These are phyloP conservation scores for Helicostylum pulchrum DNA, from an alignment of 192 early-diverging fungal species.

Conservation along the genomic window DNA sequence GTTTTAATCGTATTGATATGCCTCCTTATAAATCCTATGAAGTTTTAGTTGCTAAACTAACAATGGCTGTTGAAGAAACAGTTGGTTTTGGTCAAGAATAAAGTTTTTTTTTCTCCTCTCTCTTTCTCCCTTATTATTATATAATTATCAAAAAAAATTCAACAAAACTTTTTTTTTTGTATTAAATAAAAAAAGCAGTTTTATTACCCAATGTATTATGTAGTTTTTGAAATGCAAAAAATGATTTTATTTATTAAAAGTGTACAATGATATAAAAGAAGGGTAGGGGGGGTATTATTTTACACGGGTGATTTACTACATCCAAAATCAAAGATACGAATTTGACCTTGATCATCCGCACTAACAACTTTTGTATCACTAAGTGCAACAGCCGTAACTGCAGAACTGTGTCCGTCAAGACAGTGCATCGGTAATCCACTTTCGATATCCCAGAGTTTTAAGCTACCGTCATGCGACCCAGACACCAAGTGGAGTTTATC, in stretches of 20 bases:
- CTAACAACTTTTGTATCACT: slow-evolving; percentile 86
- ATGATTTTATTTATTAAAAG: neutral
- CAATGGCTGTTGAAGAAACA: slow-evolving; percentile 93
- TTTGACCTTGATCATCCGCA: slow-evolving; percentile 77
- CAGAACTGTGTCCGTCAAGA: slow-evolving; percentile 53
- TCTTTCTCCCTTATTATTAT: neutral
- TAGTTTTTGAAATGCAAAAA: neutral
- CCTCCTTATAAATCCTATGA: slow-evolving; percentile 90
- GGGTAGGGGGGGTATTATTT: neutral
- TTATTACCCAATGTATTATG: too few relatives aligned
- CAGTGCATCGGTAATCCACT: slow-evolving; percentile 63
- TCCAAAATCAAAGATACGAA: slow-evolving; percentile 81
- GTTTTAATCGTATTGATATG: slow-evolving; percentile 94
- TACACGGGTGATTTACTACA: slow-evolving; percentile 1
- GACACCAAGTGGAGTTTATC: slow-evolving; percentile 72
- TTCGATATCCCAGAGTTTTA: slow-evolving; percentile 77
- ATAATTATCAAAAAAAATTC: neutral
- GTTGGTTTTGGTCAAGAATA: slow-evolving; percentile 91
- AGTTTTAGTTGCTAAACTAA: slow-evolving; percentile 52
- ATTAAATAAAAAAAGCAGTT: neutral
- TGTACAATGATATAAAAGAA: too few relatives aligned
- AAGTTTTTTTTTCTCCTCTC: neutral
- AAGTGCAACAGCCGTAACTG: slow-evolving; percentile 76
- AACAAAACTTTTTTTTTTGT: neutral
- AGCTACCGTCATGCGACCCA: slow-evolving; percentile 57